phyloP scores from a whole-genome alignment of 805 yeast species.

The Phaffomyces thermotolerans region DNA sequence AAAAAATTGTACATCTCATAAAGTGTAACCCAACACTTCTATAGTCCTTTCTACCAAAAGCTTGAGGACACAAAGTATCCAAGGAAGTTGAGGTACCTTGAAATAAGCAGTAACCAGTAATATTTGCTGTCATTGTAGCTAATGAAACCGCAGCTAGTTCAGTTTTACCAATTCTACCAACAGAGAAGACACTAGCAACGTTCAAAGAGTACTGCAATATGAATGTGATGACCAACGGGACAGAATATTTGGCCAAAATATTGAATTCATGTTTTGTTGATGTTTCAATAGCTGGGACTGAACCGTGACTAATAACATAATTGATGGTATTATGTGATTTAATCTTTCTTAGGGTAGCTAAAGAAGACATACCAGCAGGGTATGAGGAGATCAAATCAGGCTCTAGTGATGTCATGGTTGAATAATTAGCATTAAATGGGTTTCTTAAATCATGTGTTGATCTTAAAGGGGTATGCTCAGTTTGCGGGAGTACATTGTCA shows the following conservation, averaged over 20 bases:
- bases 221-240: conserved; percentile 62
- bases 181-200: conserved; percentile 71
- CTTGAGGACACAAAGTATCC: conserved; percentile 74
- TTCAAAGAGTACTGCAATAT: conserved; percentile 65
- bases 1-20: conserved; percentile 58
- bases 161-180: conserved; percentile 62
- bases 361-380: conserved; percentile 15
- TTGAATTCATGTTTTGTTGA: conserved; percentile 35
- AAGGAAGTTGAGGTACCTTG: conserved; percentile 75
- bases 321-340: conserved; percentile 21
- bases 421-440: conserved; percentile 7
- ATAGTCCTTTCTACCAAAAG: conserved; percentile 62
- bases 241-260: conserved; percentile 36
- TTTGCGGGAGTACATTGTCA: conserved; percentile 1
- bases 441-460: conserved; percentile 15
- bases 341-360: conserved; percentile 21
- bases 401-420: background rate
- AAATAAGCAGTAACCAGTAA: conserved; percentile 65
- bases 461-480: conserved; percentile 18
- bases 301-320: conserved; percentile 21
- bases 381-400: conserved; percentile 16
- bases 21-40: conserved; percentile 62
- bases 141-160: conserved; percentile 72
- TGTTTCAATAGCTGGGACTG: conserved; percentile 19
- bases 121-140: conserved; percentile 73